Evolutionary conservation across 2,329 filamentous ascomycete species (phyloP).

Genomic region (Myriosclerotinia duriaeana): DNA sequence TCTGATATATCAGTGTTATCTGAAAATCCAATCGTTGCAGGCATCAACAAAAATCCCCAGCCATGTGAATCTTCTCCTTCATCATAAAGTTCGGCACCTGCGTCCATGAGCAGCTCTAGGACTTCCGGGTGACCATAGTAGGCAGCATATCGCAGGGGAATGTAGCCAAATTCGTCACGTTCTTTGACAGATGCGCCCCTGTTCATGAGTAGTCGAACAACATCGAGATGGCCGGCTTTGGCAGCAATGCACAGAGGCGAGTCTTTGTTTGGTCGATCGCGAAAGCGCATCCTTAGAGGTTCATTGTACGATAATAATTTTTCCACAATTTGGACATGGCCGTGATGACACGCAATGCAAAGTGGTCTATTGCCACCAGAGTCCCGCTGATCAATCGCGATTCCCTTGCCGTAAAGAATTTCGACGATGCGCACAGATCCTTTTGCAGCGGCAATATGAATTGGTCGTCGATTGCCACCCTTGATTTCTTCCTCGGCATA

Average conservation of each 20-base stretch:
- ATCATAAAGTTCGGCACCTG: constrained; percentile 24
- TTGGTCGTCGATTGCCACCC: constrained; percentile 19
- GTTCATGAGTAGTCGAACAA: constrained; percentile 22
- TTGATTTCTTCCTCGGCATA: constrained; percentile 14
- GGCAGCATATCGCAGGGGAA: constrained; percentile 24
- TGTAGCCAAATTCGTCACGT: constrained; percentile 21
- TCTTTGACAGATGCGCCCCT: constrained; percentile 24
- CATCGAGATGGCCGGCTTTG: constrained; percentile 19
- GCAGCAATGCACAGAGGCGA: constrained; percentile 25
- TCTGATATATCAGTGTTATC: constrained; percentile 18
- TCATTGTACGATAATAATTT: constrained; percentile 19
- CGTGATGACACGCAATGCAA: constrained; percentile 23
- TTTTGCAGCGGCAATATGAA: constrained; percentile 24
- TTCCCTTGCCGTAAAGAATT: constrained; percentile 3
- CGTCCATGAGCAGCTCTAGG: constrained; percentile 19
- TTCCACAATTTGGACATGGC: constrained; percentile 24
- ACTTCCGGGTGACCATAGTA: constrained; percentile 24
- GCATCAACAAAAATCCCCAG: constrained; percentile 13
- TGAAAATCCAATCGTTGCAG: constrained; percentile 22
- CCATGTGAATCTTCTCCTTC: constrained; percentile 21
- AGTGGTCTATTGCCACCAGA: constrained; percentile 16
- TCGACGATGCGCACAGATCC: constrained; percentile 15
- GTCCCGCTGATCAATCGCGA: constrained; percentile 3
- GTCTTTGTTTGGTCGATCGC: constrained; percentile 16
- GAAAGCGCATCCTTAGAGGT: constrained; percentile 15